These are phyloP conservation scores for Peltaster fructicola DNA, from an alignment of 2,329 filamentous ascomycete genomes.

Conservation along the genomic window DNA sequence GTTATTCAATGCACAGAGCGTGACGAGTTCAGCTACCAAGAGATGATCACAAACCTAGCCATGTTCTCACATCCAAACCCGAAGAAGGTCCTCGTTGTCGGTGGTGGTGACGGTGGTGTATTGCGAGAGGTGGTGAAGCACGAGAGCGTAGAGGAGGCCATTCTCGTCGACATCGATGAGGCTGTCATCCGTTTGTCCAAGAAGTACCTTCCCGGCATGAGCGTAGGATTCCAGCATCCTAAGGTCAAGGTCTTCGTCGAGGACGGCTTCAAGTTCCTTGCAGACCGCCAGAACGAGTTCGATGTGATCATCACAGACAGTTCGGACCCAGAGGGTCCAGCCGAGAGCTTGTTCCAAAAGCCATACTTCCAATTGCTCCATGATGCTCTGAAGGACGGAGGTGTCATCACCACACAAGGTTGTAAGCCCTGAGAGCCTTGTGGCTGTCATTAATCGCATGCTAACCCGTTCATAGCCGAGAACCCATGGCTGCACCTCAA, in stretches of 20 bases:
- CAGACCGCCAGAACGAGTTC: slow-evolving; percentile 91
- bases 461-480: slow-evolving; percentile 49
- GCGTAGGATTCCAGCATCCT: slow-evolving; percentile 75
- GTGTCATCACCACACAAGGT: slow-evolving; percentile 99
- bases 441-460: slow-evolving; percentile 2
- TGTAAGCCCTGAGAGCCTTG: slow-evolving; percentile 52
- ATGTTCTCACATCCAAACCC: slow-evolving; percentile 98
- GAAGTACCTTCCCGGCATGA: slow-evolving; percentile 91
- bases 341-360: slow-evolving; percentile 95
- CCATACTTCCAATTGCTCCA: slow-evolving; percentile 91
- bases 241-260: slow-evolving; percentile 85
- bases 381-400: slow-evolving; percentile 79
- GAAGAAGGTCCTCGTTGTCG: slow-evolving; percentile 96
- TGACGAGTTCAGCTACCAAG: slow-evolving; percentile 93
- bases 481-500: slow-evolving; percentile 98
- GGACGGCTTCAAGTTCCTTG: slow-evolving; percentile 97
- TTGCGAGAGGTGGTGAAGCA: slow-evolving; percentile 99
- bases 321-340: slow-evolving; percentile 90
- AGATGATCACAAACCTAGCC: slow-evolving; percentile 98
- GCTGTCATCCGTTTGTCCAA: slow-evolving; percentile 97
- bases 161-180: slow-evolving; percentile 97
- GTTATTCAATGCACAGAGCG: slow-evolving; percentile 98
- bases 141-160: slow-evolving; percentile 86
- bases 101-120: slow-evolving; percentile 91
- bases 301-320: slow-evolving; percentile 99